Percentiles rank a stretch among this genome's conserved stretches.
These are phyloP conservation scores for Tylopilus sp. DNA, from an alignment of 768 basidiomycete genomes.

Conservation along the genomic window DNA sequence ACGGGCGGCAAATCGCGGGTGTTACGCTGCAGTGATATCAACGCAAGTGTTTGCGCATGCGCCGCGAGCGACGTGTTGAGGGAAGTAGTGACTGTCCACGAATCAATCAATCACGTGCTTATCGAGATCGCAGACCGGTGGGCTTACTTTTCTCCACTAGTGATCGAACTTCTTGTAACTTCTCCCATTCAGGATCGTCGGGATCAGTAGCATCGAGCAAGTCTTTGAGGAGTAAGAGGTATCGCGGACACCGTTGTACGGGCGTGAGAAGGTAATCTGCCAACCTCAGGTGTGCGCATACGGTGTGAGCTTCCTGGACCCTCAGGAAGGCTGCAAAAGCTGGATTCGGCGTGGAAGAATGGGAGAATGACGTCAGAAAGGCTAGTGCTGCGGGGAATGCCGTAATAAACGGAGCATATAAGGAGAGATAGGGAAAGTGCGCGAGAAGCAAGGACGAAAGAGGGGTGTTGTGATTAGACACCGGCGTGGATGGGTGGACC, in stretches of 20 bases:
- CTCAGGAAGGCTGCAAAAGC: constrained; percentile 63
- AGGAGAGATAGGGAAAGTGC: constrained; percentile 85
- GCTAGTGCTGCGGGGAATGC: constrained; percentile 68
- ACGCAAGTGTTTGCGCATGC: constrained; percentile 70
- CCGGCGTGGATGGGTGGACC: constrained; percentile 21
- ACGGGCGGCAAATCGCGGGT: constrained; percentile 75
- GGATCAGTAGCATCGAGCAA: constrained; percentile 63
- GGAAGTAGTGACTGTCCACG: constrained; percentile 60
- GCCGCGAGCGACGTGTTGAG: constrained; percentile 77
- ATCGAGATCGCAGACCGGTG: background rate
- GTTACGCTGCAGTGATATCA: constrained; percentile 76
- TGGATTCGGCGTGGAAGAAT: constrained; percentile 37
- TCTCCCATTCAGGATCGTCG: constrained; percentile 64
- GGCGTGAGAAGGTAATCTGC: constrained; percentile 85
- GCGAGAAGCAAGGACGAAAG: constrained; percentile 63
- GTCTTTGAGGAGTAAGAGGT: constrained; percentile 80
- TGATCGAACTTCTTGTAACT: constrained; percentile 54
- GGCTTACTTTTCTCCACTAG: constrained; percentile 75
- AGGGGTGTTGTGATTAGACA: constrained; percentile 33
- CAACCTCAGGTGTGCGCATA: constrained; percentile 71
- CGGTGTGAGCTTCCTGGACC: constrained; percentile 62
- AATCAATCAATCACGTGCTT: constrained; percentile 6
- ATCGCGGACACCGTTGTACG: constrained; percentile 85
- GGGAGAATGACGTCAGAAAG: constrained; percentile 52
- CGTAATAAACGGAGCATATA: constrained; percentile 84